These are phyloP conservation scores for Ceratocystis alfenasii DNA, from an alignment of 2,329 filamentous ascomycete genomes.

Conservation along the genomic window DNA sequence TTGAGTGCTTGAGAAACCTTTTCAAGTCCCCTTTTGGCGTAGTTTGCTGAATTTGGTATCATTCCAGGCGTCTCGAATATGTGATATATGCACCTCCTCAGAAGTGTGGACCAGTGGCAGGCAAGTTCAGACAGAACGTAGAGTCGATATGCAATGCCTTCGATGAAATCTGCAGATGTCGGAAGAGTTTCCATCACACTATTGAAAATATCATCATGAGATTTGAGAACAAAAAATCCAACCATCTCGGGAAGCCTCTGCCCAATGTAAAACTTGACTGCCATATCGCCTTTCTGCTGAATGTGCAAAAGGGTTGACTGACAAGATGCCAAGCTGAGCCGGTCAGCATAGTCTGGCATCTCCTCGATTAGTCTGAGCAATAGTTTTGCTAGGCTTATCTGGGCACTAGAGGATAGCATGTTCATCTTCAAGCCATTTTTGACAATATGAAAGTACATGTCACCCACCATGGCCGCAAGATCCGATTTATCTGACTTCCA, in stretches of 20 bases:
- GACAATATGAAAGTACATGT: slow-evolving; percentile 71
- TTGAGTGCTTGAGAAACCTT: slow-evolving; percentile 53
- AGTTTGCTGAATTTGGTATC: slow-evolving; percentile 49
- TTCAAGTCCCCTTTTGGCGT: slow-evolving; percentile 61
- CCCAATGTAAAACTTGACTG: slow-evolving; percentile 65
- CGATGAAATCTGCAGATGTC: slow-evolving; percentile 53
- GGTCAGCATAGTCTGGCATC: slow-evolving; percentile 54
- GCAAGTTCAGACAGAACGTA: slow-evolving; percentile 65
- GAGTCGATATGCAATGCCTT: slow-evolving; percentile 77
- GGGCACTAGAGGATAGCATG: slow-evolving; percentile 56
- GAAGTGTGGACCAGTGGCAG: slow-evolving; percentile 70
- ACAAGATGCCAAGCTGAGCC: slow-evolving; percentile 44
- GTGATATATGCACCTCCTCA: slow-evolving; percentile 80
- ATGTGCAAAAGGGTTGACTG: slow-evolving; percentile 65
- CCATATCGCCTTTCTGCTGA: slow-evolving; percentile 51
- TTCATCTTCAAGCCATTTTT: slow-evolving; percentile 53
- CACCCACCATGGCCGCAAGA: slow-evolving; percentile 54
- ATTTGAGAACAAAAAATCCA: slow-evolving; percentile 63
- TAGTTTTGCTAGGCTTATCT: slow-evolving; percentile 55
- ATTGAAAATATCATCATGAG: slow-evolving; percentile 73
- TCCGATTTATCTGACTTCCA: slow-evolving; percentile 51
- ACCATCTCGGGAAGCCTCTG: slow-evolving; percentile 63
- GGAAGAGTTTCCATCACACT: slow-evolving; percentile 76
- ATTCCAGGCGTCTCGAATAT: slow-evolving; percentile 83
- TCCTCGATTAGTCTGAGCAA: slow-evolving; percentile 57